Conservation (phyloP, 208 protist genomes). For the Tetramitus jugosus region DNA sequence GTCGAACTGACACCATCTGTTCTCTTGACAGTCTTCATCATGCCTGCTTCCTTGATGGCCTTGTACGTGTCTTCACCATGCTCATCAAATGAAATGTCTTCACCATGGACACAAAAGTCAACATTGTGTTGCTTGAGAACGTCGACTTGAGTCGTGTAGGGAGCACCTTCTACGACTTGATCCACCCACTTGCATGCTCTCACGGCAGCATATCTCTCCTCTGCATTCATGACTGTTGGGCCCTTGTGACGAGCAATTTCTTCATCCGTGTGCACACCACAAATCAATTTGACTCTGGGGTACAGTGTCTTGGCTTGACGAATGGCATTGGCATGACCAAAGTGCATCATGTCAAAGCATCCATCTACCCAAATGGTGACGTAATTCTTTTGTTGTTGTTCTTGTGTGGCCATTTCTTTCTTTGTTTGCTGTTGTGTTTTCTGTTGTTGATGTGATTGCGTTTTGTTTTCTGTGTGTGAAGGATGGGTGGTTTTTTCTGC, state of each 20-base stretch:
- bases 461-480: no score
- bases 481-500: no score
- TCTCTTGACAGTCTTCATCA: conserved; percentile 77
- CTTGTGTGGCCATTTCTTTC: no score
- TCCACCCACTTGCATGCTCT: conserved; percentile 95
- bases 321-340: conserved; percentile 5
- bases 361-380: conserved; percentile 22
- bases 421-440: no score
- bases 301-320: neutral
- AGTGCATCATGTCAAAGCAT: conserved; percentile 27
- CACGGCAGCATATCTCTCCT: conserved; percentile 60
- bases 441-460: no score
- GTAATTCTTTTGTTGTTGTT: no score
- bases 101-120: conserved; percentile 93
- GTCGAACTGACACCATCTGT: conserved; percentile 95
- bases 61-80: conserved; percentile 88
- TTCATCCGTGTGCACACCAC: conserved; percentile 16
- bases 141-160: conserved; percentile 79
- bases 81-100: conserved; percentile 90
- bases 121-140: conserved; percentile 81
- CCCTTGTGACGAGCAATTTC: conserved; percentile 13
- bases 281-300: neutral
- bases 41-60: conserved; percentile 70
- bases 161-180: conserved; percentile 84
- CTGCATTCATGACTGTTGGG: neutral